Evolutionary conservation across 495 filamentous ascomycete genomes (phyloP).

Genomic region (Xylaria intraflava): DNA sequence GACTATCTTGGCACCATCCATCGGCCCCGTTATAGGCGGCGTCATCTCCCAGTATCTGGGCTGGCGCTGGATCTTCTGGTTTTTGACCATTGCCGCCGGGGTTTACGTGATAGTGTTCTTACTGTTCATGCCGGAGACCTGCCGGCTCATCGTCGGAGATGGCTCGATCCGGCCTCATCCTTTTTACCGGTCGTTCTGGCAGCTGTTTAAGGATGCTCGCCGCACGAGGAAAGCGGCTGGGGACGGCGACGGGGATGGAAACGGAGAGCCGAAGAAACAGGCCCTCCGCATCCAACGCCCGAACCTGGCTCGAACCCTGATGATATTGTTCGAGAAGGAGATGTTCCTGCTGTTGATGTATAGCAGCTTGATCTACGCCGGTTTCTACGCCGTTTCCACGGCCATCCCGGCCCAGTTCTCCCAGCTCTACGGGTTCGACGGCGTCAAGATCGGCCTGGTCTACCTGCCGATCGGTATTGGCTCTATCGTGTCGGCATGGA

Average conservation of each 20-base stretch:
- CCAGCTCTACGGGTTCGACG: constrained; percentile 51
- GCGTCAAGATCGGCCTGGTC: constrained; percentile 53
- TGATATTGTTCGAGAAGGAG: constrained; percentile 56
- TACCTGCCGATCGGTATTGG: constrained; percentile 55
- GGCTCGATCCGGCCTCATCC: constrained; percentile 45
- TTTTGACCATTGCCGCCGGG: constrained; percentile 45
- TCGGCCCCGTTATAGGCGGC: constrained; percentile 51
- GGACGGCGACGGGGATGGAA: constrained; percentile 1
- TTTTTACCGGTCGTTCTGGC: constrained; percentile 35
- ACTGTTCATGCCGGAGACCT: constrained; percentile 51
- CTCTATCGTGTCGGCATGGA: constrained; percentile 50
- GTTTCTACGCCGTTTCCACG: constrained; percentile 55
- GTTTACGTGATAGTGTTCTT: constrained; percentile 33
- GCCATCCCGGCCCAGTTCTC: constrained; percentile 44
- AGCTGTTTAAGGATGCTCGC: constrained; percentile 23
- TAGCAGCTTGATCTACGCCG: constrained; percentile 50
- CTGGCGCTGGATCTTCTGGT: constrained; percentile 59
- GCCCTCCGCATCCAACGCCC: constrained; percentile 41
- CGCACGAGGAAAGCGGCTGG: background rate
- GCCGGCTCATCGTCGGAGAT: constrained; percentile 58
- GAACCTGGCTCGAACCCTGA: constrained; percentile 54
- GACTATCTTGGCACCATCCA: constrained; percentile 32
- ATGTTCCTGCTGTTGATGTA: constrained; percentile 51
- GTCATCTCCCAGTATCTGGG: constrained; percentile 47
- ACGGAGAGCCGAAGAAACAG: constrained; percentile 17